Evolutionary conservation across 2,329 filamentous ascomycete genomes (phyloP).

Genomic region (Aspergillus arachidicola): DNA sequence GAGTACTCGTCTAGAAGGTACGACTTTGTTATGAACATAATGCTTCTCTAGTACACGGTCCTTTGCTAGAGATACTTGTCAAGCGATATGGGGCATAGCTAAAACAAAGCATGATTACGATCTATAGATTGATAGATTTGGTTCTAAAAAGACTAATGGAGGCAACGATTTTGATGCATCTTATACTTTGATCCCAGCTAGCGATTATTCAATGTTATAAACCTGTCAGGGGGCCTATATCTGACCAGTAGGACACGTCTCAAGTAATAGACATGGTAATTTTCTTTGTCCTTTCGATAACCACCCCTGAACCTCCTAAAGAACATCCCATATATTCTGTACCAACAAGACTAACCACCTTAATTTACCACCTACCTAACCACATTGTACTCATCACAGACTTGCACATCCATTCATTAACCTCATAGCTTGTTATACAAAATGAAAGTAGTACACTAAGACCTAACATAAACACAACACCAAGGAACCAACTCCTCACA

Average conservation of each 20-base stretch:
- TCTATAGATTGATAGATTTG: constrained; percentile 19
- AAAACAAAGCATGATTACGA: constrained; percentile 6
- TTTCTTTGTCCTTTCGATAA: too few species aligned
- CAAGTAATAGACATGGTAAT: too few species aligned
- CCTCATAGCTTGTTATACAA: not conserved
- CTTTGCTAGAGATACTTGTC: not conserved
- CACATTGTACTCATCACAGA: not conserved
- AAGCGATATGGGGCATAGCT: not conserved
- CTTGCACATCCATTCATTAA: not conserved
- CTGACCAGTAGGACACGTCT: too few species aligned
- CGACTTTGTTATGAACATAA: not conserved
- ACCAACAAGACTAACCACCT: not conserved
- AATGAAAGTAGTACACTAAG: not conserved
- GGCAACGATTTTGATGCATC: constrained; percentile 15
- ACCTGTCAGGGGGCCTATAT: too few species aligned
- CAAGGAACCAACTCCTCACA: not conserved
- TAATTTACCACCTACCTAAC: not conserved
- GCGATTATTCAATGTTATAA: too few species aligned
- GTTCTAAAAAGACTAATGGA: constrained; percentile 12
- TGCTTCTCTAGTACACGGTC: not conserved
- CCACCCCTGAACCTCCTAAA: not conserved
- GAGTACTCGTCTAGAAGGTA: not conserved
- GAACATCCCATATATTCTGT: not conserved
- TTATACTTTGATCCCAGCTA: not conserved
- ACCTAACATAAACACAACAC: not conserved